Evolutionary conservation across 768 basidiomycete genomes (phyloP).

Genomic region (Naematelia encephala): DNA sequence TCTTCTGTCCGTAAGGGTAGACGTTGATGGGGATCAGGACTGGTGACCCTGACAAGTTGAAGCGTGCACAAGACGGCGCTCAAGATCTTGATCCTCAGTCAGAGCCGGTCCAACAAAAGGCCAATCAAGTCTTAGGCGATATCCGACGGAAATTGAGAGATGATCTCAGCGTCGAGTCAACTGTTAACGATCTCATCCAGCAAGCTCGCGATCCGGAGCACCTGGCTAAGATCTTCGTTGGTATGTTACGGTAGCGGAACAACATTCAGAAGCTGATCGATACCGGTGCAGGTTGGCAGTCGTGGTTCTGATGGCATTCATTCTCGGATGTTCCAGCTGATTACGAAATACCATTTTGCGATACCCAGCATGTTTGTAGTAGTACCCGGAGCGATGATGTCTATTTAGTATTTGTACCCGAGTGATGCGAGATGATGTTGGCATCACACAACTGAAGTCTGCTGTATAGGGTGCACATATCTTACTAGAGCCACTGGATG

Average conservation of each 20-base stretch:
- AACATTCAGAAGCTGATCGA: background rate
- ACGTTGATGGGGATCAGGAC: constrained; percentile 50
- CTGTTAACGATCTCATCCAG: constrained; percentile 86
- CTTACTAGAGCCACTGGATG: too few species aligned
- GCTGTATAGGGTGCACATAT: too few species aligned
- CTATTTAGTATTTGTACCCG: too few species aligned
- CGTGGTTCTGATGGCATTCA: constrained; percentile 17
- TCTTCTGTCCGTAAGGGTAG: background rate
- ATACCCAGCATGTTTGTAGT: constrained; percentile 9
- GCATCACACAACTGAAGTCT: too few species aligned
- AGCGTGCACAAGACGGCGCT: constrained; percentile 30
- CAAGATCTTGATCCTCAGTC: constrained; percentile 30
- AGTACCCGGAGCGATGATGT: too few species aligned
- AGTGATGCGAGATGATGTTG: too few species aligned
- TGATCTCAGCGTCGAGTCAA: constrained; percentile 84
- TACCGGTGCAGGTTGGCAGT: constrained; percentile 9
- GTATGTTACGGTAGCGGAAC: constrained; percentile 11
- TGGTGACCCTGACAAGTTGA: constrained; percentile 50
- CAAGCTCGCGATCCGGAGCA: constrained; percentile 76
- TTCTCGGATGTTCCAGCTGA: too few species aligned
- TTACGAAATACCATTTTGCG: background rate
- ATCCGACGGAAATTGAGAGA: constrained; percentile 75
- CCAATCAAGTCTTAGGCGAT: constrained; percentile 77
- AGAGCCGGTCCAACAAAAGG: constrained; percentile 73
- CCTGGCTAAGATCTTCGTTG: constrained; percentile 68